Percentiles rank a stretch among this genome's conserved stretches.
phyloP scores from a whole-genome alignment of 805 yeast species.

The Debaryomyces prosopidis region DNA sequence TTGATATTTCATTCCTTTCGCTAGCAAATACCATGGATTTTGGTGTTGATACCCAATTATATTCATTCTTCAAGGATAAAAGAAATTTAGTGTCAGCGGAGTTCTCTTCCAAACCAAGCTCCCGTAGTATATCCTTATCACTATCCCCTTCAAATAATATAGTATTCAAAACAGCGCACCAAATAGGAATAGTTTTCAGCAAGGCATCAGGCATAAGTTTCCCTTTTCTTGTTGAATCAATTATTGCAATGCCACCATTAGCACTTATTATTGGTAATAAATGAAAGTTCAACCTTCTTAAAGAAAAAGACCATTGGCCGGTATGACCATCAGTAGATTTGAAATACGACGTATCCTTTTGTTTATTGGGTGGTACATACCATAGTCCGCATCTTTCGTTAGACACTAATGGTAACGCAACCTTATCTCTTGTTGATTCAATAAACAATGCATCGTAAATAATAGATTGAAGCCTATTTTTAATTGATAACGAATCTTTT shows the following conservation, averaged over 20 bases:
- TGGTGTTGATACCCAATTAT: conserved; percentile 41
- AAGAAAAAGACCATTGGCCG: conserved; percentile 75
- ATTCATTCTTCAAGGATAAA: conserved; percentile 5
- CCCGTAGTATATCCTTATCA: conserved; percentile 2
- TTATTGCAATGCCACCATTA: conserved; percentile 54
- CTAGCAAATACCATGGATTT: conserved; percentile 49
- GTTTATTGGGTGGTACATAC: conserved; percentile 59
- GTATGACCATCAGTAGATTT: conserved; percentile 93
- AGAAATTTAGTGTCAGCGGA: conserved; percentile 1
- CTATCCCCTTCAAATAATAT: conserved; percentile 43
- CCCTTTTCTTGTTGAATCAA: conserved; percentile 86
- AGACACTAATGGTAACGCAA: conserved; percentile 50
- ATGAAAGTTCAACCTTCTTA: conserved; percentile 74
- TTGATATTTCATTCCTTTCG: conserved; percentile 54
- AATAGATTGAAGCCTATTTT: conserved; percentile 73
- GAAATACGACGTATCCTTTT: conserved; percentile 61
- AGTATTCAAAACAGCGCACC: conserved; percentile 80
- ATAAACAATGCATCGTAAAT: conserved; percentile 59
- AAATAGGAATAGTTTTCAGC: conserved; percentile 84
- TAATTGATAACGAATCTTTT: conserved; percentile 50
- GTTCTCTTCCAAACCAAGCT: conserved; percentile 1
- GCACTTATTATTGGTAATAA: conserved; percentile 49
- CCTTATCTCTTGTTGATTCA: conserved; percentile 13
- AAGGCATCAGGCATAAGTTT: conserved; percentile 84
- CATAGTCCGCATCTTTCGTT: conserved; percentile 88